These are phyloP conservation scores for Gracilaria caudata DNA, from an alignment of 23 red algal species.

Conservation along the genomic window DNA sequence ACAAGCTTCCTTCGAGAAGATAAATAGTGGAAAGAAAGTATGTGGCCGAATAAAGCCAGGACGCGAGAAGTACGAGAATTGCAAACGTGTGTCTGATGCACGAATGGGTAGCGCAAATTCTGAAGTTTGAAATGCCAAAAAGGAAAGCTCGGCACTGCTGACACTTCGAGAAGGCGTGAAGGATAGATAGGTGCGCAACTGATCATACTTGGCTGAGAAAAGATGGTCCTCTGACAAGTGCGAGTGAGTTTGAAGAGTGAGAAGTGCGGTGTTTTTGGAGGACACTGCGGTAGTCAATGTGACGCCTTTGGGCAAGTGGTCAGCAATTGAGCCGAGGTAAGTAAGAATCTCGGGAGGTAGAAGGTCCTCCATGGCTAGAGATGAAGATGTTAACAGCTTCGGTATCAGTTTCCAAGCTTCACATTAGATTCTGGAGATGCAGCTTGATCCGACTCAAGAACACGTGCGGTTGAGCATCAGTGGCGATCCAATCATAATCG, in stretches of 20 bases:
- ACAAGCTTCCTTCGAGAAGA: conserved; percentile 13
- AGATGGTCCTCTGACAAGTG: not conserved
- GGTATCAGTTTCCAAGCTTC: too few relatives aligned
- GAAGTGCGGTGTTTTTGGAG: not conserved
- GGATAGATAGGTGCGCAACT: not conserved
- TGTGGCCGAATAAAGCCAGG: conserved; percentile 51
- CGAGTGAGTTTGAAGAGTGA: not conserved
- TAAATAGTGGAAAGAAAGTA: conserved; percentile 39
- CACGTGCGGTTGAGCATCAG: not conserved
- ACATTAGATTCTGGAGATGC: not conserved
- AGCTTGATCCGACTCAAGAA: not conserved
- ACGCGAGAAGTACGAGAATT: conserved; percentile 55
- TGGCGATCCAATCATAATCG: not conserved
- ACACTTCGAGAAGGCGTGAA: not conserved
- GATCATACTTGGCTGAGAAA: not conserved
- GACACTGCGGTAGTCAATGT: not conserved
- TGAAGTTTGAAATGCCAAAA: conserved; percentile 55
- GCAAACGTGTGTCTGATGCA: conserved; percentile 23
- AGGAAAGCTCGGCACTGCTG: conserved; percentile 25
- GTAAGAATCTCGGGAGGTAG: not conserved
- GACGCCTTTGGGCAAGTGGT: not conserved
- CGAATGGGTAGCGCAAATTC: conserved; percentile 53
- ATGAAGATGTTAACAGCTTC: too few relatives aligned
- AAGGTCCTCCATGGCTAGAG: not conserved
- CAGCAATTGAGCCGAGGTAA: not conserved